Evolutionary conservation across 495 filamentous ascomycete genomes (phyloP).

Genomic region (Bryoglossum gracile): DNA sequence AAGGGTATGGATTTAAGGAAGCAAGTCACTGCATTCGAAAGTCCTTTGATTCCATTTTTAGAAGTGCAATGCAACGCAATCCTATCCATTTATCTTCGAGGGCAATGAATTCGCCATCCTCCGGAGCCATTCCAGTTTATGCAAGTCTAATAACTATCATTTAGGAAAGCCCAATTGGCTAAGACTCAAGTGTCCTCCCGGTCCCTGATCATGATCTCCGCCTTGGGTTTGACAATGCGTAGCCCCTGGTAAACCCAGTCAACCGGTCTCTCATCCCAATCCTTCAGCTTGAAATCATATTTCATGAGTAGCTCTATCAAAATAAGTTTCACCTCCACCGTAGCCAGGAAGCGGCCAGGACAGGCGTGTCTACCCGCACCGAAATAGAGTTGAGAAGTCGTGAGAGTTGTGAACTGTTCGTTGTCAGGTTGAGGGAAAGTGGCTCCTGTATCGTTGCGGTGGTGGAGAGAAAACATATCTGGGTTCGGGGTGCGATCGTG

Average conservation of each 20-base stretch:
- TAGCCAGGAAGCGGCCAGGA: neutral
- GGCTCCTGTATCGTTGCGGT: neutral
- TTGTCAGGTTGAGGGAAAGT: too few relatives aligned
- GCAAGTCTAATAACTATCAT: too few relatives aligned
- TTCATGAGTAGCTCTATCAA: neutral
- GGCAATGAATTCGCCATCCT: too few relatives aligned
- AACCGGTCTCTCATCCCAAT: neutral
- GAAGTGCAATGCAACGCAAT: too few relatives aligned
- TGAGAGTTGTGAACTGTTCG: neutral
- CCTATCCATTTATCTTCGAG: too few relatives aligned
- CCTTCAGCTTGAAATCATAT: neutral
- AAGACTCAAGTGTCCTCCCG: too few relatives aligned
- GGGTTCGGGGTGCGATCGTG: slow-evolving; percentile 15
- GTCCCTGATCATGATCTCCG: neutral
- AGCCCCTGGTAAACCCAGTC: neutral
- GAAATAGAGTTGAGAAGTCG: neutral
- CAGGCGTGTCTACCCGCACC: neutral
- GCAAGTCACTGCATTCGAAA: too few relatives aligned
- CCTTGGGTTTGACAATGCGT: neutral
- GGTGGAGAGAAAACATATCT: neutral
- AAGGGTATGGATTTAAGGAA: too few relatives aligned
- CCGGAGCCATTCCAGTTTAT: too few relatives aligned
- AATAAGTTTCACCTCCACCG: neutral
- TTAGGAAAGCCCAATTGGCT: too few relatives aligned
- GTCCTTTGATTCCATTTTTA: too few relatives aligned